Conservation (phyloP, 371 early-diverging fungal species). For the Rhizomucor pusillus region DNA sequence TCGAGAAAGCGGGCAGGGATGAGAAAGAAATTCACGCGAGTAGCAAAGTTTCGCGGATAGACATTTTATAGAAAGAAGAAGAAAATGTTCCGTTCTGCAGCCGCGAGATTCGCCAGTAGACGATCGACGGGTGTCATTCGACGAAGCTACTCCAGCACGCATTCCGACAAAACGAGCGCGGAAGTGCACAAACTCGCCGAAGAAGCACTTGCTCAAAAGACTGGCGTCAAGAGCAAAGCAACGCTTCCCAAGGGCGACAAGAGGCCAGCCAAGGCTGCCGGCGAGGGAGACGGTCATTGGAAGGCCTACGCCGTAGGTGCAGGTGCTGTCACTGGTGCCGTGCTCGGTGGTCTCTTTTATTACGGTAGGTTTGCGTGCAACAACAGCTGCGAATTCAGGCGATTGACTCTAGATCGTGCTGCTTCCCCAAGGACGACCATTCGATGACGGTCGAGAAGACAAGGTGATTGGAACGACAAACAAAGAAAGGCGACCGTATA, state of each 20-base stretch:
- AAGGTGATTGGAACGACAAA: slow-evolving; percentile 15
- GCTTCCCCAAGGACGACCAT: slow-evolving; percentile 23
- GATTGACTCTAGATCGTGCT: not conserved
- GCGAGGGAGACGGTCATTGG: slow-evolving; percentile 23
- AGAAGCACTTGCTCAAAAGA: slow-evolving; percentile 42
- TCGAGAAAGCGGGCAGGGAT: too few relatives aligned
- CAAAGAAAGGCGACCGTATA: not conserved
- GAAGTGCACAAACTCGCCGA: slow-evolving; percentile 34
- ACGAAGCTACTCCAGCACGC: slow-evolving; percentile 21
- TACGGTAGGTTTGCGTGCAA: slow-evolving; percentile 17
- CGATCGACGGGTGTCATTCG: slow-evolving; percentile 1
- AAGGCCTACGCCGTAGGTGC: slow-evolving; percentile 22
- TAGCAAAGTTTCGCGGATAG: too few relatives aligned
- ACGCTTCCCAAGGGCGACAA: slow-evolving; percentile 50
- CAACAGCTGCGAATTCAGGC: not conserved
- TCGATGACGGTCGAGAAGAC: slow-evolving; percentile 28
- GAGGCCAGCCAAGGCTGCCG: slow-evolving; percentile 46
- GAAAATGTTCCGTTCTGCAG: too few relatives aligned
- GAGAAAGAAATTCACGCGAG: too few relatives aligned
- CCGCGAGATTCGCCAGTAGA: not conserved
- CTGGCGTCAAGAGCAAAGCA: slow-evolving; percentile 26
- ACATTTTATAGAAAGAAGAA: too few relatives aligned
- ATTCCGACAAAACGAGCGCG: slow-evolving; percentile 14
- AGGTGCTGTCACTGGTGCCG: slow-evolving; percentile 19
- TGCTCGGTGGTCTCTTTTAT: slow-evolving; percentile 20